These are phyloP conservation scores for Apostasia ramifera DNA, from an alignment of 106 monocot genomes.

Conservation along the genomic window DNA sequence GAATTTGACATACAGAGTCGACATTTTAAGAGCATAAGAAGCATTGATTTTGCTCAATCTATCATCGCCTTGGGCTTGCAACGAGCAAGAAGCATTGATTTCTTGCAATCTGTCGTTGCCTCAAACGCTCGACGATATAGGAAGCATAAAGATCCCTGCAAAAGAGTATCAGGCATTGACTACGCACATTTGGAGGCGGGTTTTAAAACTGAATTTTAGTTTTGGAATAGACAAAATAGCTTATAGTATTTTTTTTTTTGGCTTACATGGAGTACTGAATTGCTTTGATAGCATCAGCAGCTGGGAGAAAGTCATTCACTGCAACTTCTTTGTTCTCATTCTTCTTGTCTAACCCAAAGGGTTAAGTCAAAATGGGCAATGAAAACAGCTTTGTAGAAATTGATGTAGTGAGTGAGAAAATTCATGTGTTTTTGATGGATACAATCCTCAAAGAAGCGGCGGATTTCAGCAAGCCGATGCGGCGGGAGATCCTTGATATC, in stretches of 20 bases:
- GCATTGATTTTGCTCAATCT: too few species aligned
- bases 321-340: slow-evolving; percentile 82
- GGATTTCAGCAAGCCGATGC: slow-evolving; percentile 47
- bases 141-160: slow-evolving; percentile 45
- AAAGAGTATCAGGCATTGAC: neutral
- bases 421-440: slow-evolving; percentile 14
- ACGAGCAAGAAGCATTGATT: too few species aligned
- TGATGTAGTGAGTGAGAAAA: neutral
- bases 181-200: neutral
- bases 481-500: too few species aligned
- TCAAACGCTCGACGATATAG: slow-evolving; percentile 33
- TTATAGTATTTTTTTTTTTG: too few species aligned
- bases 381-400: too few species aligned
- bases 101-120: slow-evolving; percentile 1
- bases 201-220: neutral
- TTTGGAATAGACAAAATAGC: neutral
- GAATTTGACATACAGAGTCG: too few species aligned
- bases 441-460: slow-evolving; percentile 89
- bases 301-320: slow-evolving; percentile 63
- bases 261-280: slow-evolving; percentile 69
- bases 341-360: slow-evolving; percentile 54
- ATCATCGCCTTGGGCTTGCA: too few species aligned
- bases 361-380: neutral
- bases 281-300: slow-evolving; percentile 45
- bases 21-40: too few species aligned